Evolutionary conservation across 192 early-diverging fungal species (phyloP).

Genomic region (Rhizoclosmatium sp.): DNA sequence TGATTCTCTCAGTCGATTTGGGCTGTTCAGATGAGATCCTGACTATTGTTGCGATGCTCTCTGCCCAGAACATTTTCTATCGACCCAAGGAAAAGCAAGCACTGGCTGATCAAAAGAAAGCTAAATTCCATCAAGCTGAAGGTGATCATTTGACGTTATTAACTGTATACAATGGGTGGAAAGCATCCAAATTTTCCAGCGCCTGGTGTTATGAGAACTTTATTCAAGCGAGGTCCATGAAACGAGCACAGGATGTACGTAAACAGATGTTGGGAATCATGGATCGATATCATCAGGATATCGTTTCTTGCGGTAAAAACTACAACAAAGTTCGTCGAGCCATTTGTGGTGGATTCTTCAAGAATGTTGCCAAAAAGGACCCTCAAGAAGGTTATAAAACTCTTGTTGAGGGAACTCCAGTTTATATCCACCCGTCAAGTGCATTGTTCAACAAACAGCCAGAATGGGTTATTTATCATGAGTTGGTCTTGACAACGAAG

Average conservation of each 20-base stretch:
- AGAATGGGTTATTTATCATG: constrained; percentile 96
- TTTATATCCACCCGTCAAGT: constrained; percentile 96
- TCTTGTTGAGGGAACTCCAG: constrained; percentile 95
- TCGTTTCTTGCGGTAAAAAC: constrained; percentile 92
- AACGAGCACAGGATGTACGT: constrained; percentile 93
- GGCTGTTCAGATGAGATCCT: constrained; percentile 96
- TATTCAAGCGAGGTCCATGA: constrained; percentile 91
- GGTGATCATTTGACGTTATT: constrained; percentile 97
- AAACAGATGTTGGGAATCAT: constrained; percentile 96
- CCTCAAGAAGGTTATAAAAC: constrained; percentile 99
- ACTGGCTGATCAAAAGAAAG: constrained; percentile 92
- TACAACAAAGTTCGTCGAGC: constrained; percentile 92
- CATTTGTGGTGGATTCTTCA: constrained; percentile 92
- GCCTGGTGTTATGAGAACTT: constrained; percentile 98
- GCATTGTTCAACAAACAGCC: constrained; percentile 95
- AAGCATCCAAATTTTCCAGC: constrained; percentile 88
- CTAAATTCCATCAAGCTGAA: constrained; percentile 98
- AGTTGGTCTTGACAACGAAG: constrained; percentile 88
- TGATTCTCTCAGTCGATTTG: constrained; percentile 88
- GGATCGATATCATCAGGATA: constrained; percentile 88
- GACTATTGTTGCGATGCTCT: constrained; percentile 67
- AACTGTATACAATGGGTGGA: constrained; percentile 96
- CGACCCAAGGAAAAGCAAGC: constrained; percentile 96
- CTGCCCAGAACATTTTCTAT: constrained; percentile 91
- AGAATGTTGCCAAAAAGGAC: constrained; percentile 97